Evolutionary conservation across 352 stramenopile genomes (phyloP).

Genomic region (Globisporangium paroecandrum): DNA sequence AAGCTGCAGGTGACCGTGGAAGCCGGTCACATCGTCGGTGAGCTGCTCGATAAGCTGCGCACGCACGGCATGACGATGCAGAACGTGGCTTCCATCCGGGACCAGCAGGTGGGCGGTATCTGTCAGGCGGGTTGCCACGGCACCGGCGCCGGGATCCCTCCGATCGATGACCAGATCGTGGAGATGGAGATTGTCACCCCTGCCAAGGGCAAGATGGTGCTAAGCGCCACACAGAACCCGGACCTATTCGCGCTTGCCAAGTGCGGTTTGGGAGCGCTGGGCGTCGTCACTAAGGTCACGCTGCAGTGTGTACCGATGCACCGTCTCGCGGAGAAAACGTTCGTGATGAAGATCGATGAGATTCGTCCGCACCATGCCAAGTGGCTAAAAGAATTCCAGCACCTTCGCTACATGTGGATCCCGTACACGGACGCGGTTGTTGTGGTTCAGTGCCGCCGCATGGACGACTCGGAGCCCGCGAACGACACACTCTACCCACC

Average conservation of each 20-base stretch:
- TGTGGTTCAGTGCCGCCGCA: slow-evolving; percentile 88
- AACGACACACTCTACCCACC: slow-evolving; percentile 41
- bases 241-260: slow-evolving; percentile 91
- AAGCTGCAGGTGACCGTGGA: slow-evolving; percentile 92
- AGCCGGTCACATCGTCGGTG: slow-evolving; percentile 66
- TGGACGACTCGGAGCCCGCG: slow-evolving; percentile 42
- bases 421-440: slow-evolving; percentile 95
- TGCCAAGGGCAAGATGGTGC: slow-evolving; percentile 84
- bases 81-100: slow-evolving; percentile 98
- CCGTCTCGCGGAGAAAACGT: slow-evolving; percentile 92
- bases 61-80: slow-evolving; percentile 93
- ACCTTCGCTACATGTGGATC: slow-evolving; percentile 99
- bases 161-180: slow-evolving; percentile 97
- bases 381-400: slow-evolving; percentile 77
- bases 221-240: slow-evolving; percentile 75
- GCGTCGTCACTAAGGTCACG: slow-evolving; percentile 95
- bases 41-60: slow-evolving; percentile 73
- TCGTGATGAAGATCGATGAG: slow-evolving; percentile 86
- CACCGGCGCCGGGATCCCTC: slow-evolving; percentile 92
- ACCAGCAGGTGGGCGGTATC: slow-evolving; percentile 98
- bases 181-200: slow-evolving; percentile 96
- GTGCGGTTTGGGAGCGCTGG: slow-evolving; percentile 93
- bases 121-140: slow-evolving; percentile 95
- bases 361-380: slow-evolving; percentile 75
- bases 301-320: slow-evolving; percentile 94